phyloP scores from a whole-genome alignment of 345 rosid genomes.

The Balakata baccata region DNA sequence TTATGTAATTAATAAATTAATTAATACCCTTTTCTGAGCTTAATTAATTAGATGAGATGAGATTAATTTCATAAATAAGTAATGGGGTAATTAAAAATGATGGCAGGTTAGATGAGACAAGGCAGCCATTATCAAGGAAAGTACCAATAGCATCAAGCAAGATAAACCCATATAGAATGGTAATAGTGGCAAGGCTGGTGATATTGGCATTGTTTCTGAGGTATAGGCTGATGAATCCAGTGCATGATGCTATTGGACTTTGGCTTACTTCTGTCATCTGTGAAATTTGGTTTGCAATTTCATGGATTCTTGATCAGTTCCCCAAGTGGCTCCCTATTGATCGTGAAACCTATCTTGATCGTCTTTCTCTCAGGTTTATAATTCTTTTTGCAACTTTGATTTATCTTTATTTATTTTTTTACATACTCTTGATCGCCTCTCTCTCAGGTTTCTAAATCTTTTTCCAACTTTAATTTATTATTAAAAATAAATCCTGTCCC shows the following conservation, averaged over 20 bases:
- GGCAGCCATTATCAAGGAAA: constrained; percentile 92
- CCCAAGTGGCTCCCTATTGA: constrained; percentile 95
- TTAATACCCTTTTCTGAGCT: too few relatives aligned
- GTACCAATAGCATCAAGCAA: constrained; percentile 93
- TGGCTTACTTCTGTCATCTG: constrained; percentile 91
- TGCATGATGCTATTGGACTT: constrained; percentile 79
- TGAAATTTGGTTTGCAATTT: constrained; percentile 93
- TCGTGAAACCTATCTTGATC: constrained; percentile 90
- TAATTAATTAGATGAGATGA: too few relatives aligned
- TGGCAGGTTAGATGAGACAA: constrained; percentile 78
- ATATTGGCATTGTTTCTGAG: constrained; percentile 77
- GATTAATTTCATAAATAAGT: too few relatives aligned
- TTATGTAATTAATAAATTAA: too few relatives aligned
- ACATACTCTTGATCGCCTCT: constrained; percentile 85
- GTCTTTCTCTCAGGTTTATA: constrained; percentile 68
- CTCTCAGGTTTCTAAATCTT: constrained; percentile 47
- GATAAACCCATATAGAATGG: constrained; percentile 89
- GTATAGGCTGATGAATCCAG: constrained; percentile 82
- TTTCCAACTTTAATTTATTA: too few relatives aligned
- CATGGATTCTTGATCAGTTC: constrained; percentile 98
- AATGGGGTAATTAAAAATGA: too few relatives aligned
- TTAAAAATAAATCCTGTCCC: too few relatives aligned
- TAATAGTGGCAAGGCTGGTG: constrained; percentile 81
- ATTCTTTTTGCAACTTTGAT: too few relatives aligned
- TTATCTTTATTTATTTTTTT: too few relatives aligned